Evolutionary conservation across 345 rosid genomes (phyloP), one percentile per base, ranked within the genome.

Genomic region (Pistacia atlantica): DNA sequence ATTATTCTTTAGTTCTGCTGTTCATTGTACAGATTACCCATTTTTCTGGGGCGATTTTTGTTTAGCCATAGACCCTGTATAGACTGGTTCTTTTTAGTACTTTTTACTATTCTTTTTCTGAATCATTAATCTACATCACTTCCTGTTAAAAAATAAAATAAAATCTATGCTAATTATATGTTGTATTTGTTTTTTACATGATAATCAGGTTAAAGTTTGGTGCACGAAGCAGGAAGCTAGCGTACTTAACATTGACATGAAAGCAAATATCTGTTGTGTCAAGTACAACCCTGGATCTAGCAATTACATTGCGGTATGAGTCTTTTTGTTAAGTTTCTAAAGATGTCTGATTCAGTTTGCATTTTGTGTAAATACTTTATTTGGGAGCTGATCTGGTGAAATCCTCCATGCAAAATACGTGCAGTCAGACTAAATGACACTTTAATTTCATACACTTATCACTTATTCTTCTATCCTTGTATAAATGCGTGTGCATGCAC

Each of bases 221-320:
- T 92, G 99, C 91, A 94, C 93, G 52, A 91, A 83, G 69, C 95
- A 91, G 86, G 99, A 96, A 86, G 94, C 97, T 63, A 96, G 99
- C 48, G 97, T 92, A 80, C 86, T 88, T 46, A 92, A 96, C 82
- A 96, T 96, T 64, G 98, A 96, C 87, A 90, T 96, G 99, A 96
- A 94, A 84, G 98, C 99, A 54, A 96, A 94, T 79, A 96, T 96
- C 81, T 96, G 99, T 67, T 93, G 98, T 62, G 99, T 96, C 81
- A 96, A 96, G 86, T 96, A 88, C 80, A 96, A 96, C 86, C 99
- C 99, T 72, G 98, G 97, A 84, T 92, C 95, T 77, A 87, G 98
- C 95, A 93, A 93, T 82, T 85, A 82, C 80, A 88, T 97, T 82
- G 99, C 97, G 91, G 91, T 96, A 90, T 67, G 83, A 78, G 69